phyloP scores from a whole-genome alignment of 352 stramenopile species.

The Saprolegnia diclina region DNA sequence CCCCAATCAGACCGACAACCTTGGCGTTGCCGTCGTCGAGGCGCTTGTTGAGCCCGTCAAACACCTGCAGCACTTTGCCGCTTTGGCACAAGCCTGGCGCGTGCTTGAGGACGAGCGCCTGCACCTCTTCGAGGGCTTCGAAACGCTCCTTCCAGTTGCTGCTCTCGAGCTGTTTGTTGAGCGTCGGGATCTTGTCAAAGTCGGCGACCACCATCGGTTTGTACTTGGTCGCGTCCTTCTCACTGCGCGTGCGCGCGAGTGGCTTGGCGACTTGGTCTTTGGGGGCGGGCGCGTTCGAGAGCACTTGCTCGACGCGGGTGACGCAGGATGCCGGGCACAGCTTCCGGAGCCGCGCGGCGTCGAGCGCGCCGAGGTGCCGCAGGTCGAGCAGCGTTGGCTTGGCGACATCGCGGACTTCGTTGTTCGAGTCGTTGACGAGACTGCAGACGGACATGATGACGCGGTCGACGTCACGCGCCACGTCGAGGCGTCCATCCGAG shows the following conservation, averaged over 20 bases:
- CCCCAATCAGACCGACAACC: background rate
- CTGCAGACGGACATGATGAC: constrained; percentile 40
- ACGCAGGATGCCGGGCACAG: constrained; percentile 41
- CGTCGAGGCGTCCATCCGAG: constrained; percentile 38
- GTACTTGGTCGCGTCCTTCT: background rate
- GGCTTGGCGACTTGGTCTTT: constrained; percentile 25
- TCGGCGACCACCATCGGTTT: constrained; percentile 30
- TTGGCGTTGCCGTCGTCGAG: constrained; percentile 75
- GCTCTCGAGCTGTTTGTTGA: constrained; percentile 52
- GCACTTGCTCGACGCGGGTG: constrained; percentile 45
- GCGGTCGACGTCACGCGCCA: background rate
- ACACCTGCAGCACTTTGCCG: constrained; percentile 50
- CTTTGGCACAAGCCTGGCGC: constrained; percentile 33
- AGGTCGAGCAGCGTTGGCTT: constrained; percentile 62
- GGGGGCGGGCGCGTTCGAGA: constrained; percentile 28
- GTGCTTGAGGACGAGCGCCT: constrained; percentile 35
- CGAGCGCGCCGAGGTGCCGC: constrained; percentile 35
- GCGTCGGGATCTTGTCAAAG: constrained; percentile 33
- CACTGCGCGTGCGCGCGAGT: background rate
- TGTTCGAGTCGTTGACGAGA: constrained; percentile 67
- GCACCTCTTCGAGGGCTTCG: constrained; percentile 45
- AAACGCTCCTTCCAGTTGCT: constrained; percentile 78
- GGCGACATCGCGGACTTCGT: constrained; percentile 60
- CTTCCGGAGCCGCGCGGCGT: constrained; percentile 47
- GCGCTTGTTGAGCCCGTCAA: constrained; percentile 61